Base-by-base conservation (phyloP, 768 basidiomycete species). In the Termitomyces bulborhizus region DNA sequence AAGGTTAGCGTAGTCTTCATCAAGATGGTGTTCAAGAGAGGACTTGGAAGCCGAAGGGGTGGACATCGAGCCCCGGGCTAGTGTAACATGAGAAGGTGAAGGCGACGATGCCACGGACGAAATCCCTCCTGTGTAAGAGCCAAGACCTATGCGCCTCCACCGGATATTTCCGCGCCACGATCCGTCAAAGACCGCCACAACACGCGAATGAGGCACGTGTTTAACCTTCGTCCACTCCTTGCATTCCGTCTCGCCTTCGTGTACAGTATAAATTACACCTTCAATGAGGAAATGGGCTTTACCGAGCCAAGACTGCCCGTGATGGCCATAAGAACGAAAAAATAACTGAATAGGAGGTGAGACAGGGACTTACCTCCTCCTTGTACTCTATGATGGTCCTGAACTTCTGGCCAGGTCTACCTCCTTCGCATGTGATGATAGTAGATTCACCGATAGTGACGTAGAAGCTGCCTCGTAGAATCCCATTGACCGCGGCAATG, bases 341-440 rank as follows among this genome's bases (percentile, higher is more conserved):
- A 16, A 6, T 52, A 54, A 27, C 37, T n/a, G 48, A 15, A 53
- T 42, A 53, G 55, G 26, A 2, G n/a, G 3, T 31, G 12, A 37
- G 12, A 41, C 11, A 34, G 24, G 26, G 41, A 65, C 84, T 43
- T 56, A 90, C 90, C 84, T 99, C 95, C 66, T 99, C 97, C 72
- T 93, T 94, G 73, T 96, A 98, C 64, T 95, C 92, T 55, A 97
- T 82, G 61, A 98, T 78, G 3, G 93, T 79, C 57, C 95, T 79
- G 62, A 90, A 84, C 65, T 79, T 81, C 58, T 79, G 73, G 36
- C 76, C 79, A 13, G 76, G 75, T 56, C 78, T 80, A 2, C 84
- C 84, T 5, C 90, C 88, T 18, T 76, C 77, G 68, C 91, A 93
- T 32, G 91, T 93, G 62, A 96, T 82, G 50, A 89, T 82, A 6